Evolutionary conservation across 768 basidiomycete genomes (phyloP).

Genomic region (Russula virescens): DNA sequence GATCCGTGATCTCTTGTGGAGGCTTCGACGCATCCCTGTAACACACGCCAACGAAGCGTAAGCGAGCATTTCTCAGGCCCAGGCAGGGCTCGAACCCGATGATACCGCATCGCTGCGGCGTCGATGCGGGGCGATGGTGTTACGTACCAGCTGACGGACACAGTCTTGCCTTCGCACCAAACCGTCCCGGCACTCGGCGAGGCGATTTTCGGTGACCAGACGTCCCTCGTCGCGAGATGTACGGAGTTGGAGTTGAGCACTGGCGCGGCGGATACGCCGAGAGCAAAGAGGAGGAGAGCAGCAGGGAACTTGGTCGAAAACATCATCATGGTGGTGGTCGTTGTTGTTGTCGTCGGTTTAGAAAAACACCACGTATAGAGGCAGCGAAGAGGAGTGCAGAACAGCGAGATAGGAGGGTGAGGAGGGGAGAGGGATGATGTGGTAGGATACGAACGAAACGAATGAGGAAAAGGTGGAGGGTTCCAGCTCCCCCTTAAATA

Average conservation of each 20-base stretch:
- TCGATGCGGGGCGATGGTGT: background rate
- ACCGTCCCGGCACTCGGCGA: constrained; percentile 41
- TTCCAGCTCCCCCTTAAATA: no score
- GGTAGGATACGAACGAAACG: no score
- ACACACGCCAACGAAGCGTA: constrained; percentile 11
- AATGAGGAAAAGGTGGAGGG: no score
- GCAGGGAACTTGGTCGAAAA: background rate
- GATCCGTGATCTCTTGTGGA: constrained; percentile 35
- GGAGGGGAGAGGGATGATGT: no score
- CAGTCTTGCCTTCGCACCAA: constrained; percentile 45
- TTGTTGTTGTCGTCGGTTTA: no score
- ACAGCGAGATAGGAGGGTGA: background rate
- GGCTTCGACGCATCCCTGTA: constrained; percentile 42
- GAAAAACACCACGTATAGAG: background rate
- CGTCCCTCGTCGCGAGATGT: constrained; percentile 24
- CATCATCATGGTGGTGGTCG: background rate
- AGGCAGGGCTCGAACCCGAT: no score
- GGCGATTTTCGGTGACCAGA: constrained; percentile 47
- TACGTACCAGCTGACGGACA: constrained; percentile 50
- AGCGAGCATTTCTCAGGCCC: no score
- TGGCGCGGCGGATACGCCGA: constrained; percentile 4
- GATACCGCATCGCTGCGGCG: no score
- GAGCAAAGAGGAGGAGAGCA: background rate
- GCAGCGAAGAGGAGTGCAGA: background rate
- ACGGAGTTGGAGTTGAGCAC: background rate